phyloP scores from a whole-genome alignment of 2,329 filamentous ascomycete species.

The Cordyceps cateniannulata region DNA sequence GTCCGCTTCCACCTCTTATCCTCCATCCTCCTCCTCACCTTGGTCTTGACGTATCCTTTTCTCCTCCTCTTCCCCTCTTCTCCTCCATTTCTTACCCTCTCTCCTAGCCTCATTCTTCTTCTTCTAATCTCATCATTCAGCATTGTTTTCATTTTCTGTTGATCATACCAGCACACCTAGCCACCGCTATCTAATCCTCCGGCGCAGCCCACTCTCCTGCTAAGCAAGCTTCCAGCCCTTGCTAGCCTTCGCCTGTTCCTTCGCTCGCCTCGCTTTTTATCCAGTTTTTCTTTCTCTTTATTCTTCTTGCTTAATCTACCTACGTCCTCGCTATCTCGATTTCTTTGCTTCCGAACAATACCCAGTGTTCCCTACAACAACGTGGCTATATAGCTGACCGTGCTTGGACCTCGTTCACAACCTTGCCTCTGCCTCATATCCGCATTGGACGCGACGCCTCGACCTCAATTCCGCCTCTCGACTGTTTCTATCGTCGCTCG shows the following conservation, averaged over 20 bases:
- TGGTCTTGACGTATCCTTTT: background rate
- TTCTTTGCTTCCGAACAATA: background rate
- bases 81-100: slow-evolving; percentile 15
- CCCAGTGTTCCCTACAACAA: background rate
- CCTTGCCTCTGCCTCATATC: background rate
- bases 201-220: background rate
- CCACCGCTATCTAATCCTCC: background rate
- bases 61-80: slow-evolving; percentile 12
- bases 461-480: background rate
- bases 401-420: background rate
- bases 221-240: background rate
- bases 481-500: background rate
- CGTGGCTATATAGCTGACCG: background rate
- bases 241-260: background rate
- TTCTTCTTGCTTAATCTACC: background rate
- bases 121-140: slow-evolving; percentile 1
- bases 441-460: background rate
- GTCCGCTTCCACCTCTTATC: background rate
- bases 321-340: background rate
- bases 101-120: slow-evolving; percentile 7
- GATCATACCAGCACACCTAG: background rate
- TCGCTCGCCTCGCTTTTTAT: background rate
- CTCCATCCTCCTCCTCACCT: background rate
- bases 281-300: background rate
- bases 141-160: background rate